A percentile compares a stretch with the other conserved stretches of the same genome.
These are phyloP conservation scores for Fusarium pseudoanthophilum DNA, from an alignment of 2,329 filamentous ascomycete genomes.

Conservation along the genomic window DNA sequence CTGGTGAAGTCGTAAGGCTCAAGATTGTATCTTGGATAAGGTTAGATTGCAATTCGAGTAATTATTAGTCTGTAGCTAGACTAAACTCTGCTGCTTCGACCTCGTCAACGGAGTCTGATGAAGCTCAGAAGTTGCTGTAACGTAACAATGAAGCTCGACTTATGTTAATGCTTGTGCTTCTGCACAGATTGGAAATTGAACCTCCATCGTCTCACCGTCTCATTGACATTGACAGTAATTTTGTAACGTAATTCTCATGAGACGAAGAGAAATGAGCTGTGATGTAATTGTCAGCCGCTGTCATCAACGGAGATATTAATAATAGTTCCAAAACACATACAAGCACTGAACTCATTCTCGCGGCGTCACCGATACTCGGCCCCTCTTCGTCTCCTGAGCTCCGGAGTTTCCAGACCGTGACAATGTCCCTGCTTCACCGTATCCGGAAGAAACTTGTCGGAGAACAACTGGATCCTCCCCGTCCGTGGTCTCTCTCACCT, in stretches of 20 bases:
- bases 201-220: background rate
- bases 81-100: background rate
- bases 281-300: conserved; percentile 29
- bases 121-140: background rate
- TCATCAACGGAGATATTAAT: conserved; percentile 28
- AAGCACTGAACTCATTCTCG: conserved; percentile 6
- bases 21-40: background rate
- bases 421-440: conserved; percentile 23
- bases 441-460: conserved; percentile 6
- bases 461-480: background rate
- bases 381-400: conserved; percentile 27
- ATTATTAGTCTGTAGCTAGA: background rate
- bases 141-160: background rate
- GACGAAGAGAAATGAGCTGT: conserved; percentile 31
- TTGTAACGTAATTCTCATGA: background rate
- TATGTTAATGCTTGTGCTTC: background rate
- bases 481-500: conserved; percentile 1
- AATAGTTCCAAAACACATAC: conserved; percentile 12
- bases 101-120: background rate
- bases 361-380: conserved; percentile 35
- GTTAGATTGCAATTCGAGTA: background rate
- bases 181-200: background rate
- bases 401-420: conserved; percentile 23
- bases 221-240: background rate
- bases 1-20: background rate